A percentile compares a stretch with the other conserved stretches of the same genome.
Evolutionary conservation across 371 early-diverging fungal genomes (phyloP).

Genomic region (Mucor saturninus): DNA sequence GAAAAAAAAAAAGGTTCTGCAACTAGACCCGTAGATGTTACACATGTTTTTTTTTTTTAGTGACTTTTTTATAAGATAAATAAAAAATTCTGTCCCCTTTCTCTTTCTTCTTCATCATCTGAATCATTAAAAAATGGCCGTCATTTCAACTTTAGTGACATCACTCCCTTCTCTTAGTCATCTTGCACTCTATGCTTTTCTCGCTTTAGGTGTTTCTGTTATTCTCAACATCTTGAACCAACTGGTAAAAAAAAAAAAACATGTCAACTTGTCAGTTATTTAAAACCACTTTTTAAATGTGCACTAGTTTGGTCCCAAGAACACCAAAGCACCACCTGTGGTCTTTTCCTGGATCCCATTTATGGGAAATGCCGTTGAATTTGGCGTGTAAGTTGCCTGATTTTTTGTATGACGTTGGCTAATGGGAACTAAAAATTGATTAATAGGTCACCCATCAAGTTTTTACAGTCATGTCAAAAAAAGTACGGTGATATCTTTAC

Average conservation of each 20-base stretch:
- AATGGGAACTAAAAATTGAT: slow-evolving; percentile 30
- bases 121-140: slow-evolving; percentile 23
- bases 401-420: too few species aligned
- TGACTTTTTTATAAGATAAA: slow-evolving; percentile 7
- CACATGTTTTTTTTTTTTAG: background rate
- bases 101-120: slow-evolving; percentile 4
- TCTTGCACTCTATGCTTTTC: slow-evolving; percentile 32
- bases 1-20: slow-evolving; percentile 11
- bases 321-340: slow-evolving; percentile 79
- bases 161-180: slow-evolving; percentile 26
- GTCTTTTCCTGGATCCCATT: slow-evolving; percentile 90
- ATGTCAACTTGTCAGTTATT: background rate
- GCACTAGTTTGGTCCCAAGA: slow-evolving; percentile 50
- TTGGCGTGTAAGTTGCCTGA: slow-evolving; percentile 85
- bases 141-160: slow-evolving; percentile 28
- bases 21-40: slow-evolving; percentile 21
- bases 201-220: slow-evolving; percentile 35
- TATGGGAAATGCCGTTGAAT: slow-evolving; percentile 86
- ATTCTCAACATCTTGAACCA: slow-evolving; percentile 51
- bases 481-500: slow-evolving; percentile 93
- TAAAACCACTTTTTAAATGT: background rate
- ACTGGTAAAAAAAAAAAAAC: slow-evolving; percentile 35
- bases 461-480: slow-evolving; percentile 70
- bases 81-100: slow-evolving; percentile 1
- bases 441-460: slow-evolving; percentile 81